Percentiles rank a stretch among this genome's conserved stretches.
These are phyloP conservation scores for Acaromyces ingoldii DNA, from an alignment of 1,284 basidiomycete genomes.

Conservation along the genomic window DNA sequence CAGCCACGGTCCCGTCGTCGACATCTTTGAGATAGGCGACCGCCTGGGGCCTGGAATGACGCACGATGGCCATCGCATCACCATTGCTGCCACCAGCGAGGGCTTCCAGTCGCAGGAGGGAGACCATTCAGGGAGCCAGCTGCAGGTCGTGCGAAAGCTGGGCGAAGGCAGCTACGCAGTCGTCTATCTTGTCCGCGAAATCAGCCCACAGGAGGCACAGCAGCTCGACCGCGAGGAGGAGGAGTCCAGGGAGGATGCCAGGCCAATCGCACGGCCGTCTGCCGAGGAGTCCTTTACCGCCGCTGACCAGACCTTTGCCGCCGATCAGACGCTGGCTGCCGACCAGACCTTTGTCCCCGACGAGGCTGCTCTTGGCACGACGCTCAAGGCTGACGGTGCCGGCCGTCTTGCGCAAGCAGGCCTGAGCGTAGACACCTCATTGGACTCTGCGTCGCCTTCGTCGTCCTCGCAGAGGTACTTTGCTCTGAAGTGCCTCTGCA, in stretches of 20 bases:
- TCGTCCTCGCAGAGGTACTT: conserved; percentile 60
- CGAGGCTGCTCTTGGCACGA: not conserved
- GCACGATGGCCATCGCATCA: conserved; percentile 43
- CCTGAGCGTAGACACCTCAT: not conserved
- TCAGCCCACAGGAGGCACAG: conserved; percentile 10
- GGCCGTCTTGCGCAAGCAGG: not conserved
- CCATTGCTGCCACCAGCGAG: conserved; percentile 36
- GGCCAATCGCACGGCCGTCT: not conserved
- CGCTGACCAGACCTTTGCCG: no score
- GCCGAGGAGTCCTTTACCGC: no score
- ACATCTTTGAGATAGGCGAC: conserved; percentile 43
- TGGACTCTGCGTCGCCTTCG: no score
- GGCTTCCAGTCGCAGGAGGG: conserved; percentile 42
- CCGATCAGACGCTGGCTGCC: not conserved
- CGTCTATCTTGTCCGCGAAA: conserved; percentile 47
- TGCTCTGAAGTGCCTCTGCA: conserved; percentile 92
- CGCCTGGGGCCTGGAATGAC: conserved; percentile 42
- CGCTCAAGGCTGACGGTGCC: not conserved
- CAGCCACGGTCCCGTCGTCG: conserved; percentile 15
- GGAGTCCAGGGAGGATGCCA: not conserved
- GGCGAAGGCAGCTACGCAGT: conserved; percentile 49
- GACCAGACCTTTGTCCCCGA: conserved; percentile 5
- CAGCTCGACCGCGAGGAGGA: no score
- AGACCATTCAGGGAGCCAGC: conserved; percentile 25
- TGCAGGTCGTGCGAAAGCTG: conserved; percentile 44